Evolutionary conservation across 306 rosid species (phyloP).

Genomic region (Crotalaria pallida): DNA sequence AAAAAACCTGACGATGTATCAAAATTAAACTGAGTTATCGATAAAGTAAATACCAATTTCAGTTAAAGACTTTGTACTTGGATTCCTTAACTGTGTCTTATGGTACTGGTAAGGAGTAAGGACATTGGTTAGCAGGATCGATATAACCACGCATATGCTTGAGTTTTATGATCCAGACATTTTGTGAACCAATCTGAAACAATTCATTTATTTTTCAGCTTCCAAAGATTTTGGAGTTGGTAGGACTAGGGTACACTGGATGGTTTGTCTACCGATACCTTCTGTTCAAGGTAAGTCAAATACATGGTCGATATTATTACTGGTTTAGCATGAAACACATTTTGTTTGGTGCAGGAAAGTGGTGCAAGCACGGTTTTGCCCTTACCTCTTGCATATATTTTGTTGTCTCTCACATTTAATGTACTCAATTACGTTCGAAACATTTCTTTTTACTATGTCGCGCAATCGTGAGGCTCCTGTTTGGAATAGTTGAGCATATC

Average conservation of each 20-base stretch:
- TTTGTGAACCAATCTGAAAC: slow-evolving; percentile 16
- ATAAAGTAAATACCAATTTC: no score
- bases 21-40: no score
- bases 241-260: slow-evolving; percentile 96
- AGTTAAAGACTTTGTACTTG: no score
- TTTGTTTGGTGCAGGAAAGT: neutral
- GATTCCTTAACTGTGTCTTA: no score
- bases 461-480: no score
- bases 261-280: slow-evolving; percentile 99
- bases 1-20: no score
- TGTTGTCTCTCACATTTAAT: no score
- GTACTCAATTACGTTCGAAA: no score
- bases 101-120: no score
- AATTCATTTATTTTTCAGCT: slow-evolving; percentile 46
- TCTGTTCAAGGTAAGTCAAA: slow-evolving; percentile 72
- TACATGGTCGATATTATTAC: neutral
- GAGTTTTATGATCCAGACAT: neutral
- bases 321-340: slow-evolving; percentile 4
- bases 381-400: no score
- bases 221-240: slow-evolving; percentile 94
- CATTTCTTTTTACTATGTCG: no score
- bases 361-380: no score
- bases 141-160: slow-evolving; percentile 15
- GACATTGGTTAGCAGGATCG: neutral
- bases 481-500: neutral